Evolutionary conservation across 2,329 filamentous ascomycete species (phyloP), one percentile per base, ranked within the genome.

Genomic region (Fusarium longipes): DNA sequence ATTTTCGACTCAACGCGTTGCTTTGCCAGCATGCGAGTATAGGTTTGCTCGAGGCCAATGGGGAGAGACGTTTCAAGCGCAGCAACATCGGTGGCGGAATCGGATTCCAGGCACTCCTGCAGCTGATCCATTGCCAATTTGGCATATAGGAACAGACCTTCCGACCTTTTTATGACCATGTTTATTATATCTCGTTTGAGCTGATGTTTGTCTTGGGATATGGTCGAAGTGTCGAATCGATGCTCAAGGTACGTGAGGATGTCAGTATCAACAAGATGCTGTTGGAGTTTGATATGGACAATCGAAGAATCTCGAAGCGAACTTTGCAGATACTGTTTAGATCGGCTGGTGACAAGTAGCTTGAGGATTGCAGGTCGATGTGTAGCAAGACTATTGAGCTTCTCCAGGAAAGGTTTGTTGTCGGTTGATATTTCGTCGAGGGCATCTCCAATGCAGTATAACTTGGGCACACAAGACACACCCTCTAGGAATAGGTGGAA

Each of bases 1-100:
- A 79, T 60, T 8, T 71, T 73, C 4, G 75, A 71, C 8, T 76
- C 71, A 8, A 45, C 15, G 5, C 76, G 70, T 53, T 82, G 77
- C 38, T 82, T 77, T 2, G 57, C 59, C 1, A 83, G 68, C 40
- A 83, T 68, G 18, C 60, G 67, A 11, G 63, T 72, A 60, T 83
- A 82, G 2, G 60, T 74, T 30, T 71, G 58, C 47, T 71, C 61
- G 3, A 74, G 20, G 0, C 70, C 70, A 6, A 65, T 27, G 4
- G 70, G 70, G 4, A 72, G 67, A 7, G 63, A 70, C 11, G 48
- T 25, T 29, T 63, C 57, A 1, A 72, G 57, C 9, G 24, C 27
- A 7, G 4, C 8, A 20, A 67, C 47, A 6, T 72, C 52, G 3
- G 56, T 20, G 4, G 40, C 12, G 5, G 30, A 9, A 7, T 65